Evolutionary conservation across 106 monocot species (phyloP).

Genomic region (Vanilla planifolia): DNA sequence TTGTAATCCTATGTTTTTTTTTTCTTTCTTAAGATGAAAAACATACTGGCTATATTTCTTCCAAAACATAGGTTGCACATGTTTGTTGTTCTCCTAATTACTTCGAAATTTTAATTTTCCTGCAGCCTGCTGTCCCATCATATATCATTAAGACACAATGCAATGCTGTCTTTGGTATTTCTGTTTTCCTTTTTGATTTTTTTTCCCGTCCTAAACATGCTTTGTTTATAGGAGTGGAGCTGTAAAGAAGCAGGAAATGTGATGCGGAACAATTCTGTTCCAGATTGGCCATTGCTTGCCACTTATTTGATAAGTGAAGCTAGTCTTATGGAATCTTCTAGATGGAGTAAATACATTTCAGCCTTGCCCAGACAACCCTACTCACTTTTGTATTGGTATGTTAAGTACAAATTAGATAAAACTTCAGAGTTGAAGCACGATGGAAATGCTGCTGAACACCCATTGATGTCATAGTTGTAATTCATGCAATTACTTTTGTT

Average conservation of each 20-base stretch:
- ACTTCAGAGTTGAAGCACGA: neutral
- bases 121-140: too few species aligned
- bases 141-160: too few species aligned
- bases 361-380: slow-evolving; percentile 93
- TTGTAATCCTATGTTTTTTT: too few species aligned
- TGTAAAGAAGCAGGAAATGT: slow-evolving; percentile 53
- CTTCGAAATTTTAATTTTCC: too few species aligned
- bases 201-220: neutral
- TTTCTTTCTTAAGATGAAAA: too few species aligned
- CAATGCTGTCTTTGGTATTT: too few species aligned
- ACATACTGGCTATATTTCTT: too few species aligned
- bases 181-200: too few species aligned
- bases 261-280: slow-evolving; percentile 62
- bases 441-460: too few species aligned
- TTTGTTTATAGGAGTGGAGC: slow-evolving; percentile 61
- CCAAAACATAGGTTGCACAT: too few species aligned
- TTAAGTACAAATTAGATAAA: neutral
- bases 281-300: slow-evolving; percentile 92
- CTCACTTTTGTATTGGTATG: slow-evolving; percentile 93
- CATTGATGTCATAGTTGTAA: neutral
- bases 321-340: slow-evolving; percentile 58
- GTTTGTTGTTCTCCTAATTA: too few species aligned
- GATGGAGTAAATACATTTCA: slow-evolving; percentile 86
- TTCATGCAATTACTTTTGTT: neutral
- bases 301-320: slow-evolving; percentile 95